phyloP scores from a whole-genome alignment of 805 yeast species.

The Kodamaea leandrae region DNA sequence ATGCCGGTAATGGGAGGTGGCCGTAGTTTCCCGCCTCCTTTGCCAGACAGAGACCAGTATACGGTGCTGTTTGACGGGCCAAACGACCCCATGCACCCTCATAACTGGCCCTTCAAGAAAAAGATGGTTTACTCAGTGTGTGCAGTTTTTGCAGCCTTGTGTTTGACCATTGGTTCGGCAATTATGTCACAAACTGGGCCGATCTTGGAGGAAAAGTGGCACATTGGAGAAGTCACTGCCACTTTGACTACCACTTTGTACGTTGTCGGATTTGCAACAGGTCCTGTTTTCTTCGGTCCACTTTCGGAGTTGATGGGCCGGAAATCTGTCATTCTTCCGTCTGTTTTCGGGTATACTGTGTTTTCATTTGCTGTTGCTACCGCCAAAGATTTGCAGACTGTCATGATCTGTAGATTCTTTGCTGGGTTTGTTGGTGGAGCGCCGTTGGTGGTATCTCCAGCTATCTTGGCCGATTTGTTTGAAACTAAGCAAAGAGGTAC shows the following conservation, averaged over 20 bases:
- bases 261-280: constrained; percentile 91
- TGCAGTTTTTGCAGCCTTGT: constrained; percentile 33
- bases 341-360: constrained; percentile 30
- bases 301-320: constrained; percentile 28
- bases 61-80: constrained; percentile 76
- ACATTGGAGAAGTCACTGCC: constrained; percentile 66
- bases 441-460: constrained; percentile 83
- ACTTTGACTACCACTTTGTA: constrained; percentile 74
- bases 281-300: constrained; percentile 59
- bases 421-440: constrained; percentile 83
- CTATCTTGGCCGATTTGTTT: constrained; percentile 81
- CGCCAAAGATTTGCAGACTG: constrained; percentile 75
- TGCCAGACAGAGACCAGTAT: constrained; percentile 55
- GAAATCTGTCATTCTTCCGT: constrained; percentile 41
- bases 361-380: constrained; percentile 66
- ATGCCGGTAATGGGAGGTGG: constrained; percentile 62
- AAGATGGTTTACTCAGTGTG: constrained; percentile 24
- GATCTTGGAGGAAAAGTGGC: constrained; percentile 48
- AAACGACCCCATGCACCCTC: constrained; percentile 76
- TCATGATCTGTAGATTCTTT: constrained; percentile 74
- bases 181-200: constrained; percentile 64
- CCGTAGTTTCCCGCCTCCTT: constrained; percentile 58
- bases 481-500: constrained; percentile 65
- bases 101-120: constrained; percentile 51
- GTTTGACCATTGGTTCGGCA: constrained; percentile 20